Conservation (phyloP, 441 rosid genomes). For the Populus trichocarpa region DNA sequence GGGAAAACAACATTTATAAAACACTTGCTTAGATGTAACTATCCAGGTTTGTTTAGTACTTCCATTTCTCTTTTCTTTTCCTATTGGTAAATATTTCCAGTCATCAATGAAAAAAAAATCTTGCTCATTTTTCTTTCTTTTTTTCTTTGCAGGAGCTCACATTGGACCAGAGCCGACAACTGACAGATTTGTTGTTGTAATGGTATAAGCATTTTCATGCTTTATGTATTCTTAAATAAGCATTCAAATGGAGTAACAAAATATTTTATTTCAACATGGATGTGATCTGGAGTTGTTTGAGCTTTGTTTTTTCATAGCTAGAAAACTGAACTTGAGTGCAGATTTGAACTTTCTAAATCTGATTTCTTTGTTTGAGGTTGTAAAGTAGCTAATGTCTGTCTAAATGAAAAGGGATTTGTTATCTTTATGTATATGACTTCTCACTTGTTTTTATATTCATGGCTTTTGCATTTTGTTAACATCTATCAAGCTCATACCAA, state of each 20-base stretch:
- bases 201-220: conserved; percentile 46
- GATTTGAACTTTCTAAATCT: not conserved
- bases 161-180: conserved; percentile 99
- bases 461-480: not conserved
- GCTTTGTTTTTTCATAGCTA: not conserved
- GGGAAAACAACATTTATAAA: conserved; percentile 97
- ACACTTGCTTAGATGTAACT: conserved; percentile 73
- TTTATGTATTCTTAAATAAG: not conserved
- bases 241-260: not conserved
- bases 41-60: conserved; percentile 58
- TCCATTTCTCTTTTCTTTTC: not conserved
- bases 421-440: not conserved
- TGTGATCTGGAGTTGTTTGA: not conserved
- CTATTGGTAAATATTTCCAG: not conserved
- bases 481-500: not conserved
- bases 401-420: not conserved
- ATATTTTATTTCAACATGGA: not conserved
- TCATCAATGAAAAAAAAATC: not conserved
- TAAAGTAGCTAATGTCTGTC: not conserved
- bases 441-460: not conserved
- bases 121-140: not conserved
- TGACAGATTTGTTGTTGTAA: conserved; percentile 93
- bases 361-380: not conserved
- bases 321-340: not conserved
- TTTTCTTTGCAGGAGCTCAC: conserved; percentile 69